Conservation (phyloP, 306 rosid species). For the Gastrolobium villosum region DNA sequence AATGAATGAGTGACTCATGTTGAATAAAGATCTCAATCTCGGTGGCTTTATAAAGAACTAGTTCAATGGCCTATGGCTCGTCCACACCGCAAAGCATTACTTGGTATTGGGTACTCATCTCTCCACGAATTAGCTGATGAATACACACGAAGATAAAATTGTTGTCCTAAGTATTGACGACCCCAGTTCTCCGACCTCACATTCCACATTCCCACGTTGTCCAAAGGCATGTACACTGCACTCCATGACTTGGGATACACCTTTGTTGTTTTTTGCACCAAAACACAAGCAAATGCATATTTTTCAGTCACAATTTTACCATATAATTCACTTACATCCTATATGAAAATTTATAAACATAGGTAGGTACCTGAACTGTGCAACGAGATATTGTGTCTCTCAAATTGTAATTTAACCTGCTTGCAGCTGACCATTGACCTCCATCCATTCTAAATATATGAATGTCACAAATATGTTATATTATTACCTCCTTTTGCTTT, state of each 20-base stretch:
- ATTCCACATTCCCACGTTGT: constrained; percentile 97
- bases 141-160: constrained; percentile 85
- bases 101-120: constrained; percentile 90
- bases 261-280: constrained; percentile 42
- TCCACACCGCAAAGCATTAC: constrained; percentile 75
- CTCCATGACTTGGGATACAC: constrained; percentile 93
- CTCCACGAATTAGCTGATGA: constrained; percentile 88
- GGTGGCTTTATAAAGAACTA: not conserved
- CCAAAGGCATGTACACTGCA: constrained; percentile 86
- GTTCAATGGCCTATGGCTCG: constrained; percentile 62
- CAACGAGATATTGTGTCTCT: constrained; percentile 82
- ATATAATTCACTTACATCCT: not conserved
- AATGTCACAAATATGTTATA: not conserved
- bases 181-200: constrained; percentile 85
- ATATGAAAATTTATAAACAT: constrained; percentile 3
- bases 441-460: constrained; percentile 83
- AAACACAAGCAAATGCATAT: constrained; percentile 23
- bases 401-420: constrained; percentile 75
- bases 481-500: too few species aligned
- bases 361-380: constrained; percentile 75
- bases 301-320: constrained; percentile 6
- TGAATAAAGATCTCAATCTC: not conserved
- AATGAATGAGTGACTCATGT: constrained; percentile 5
- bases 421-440: constrained; percentile 81
- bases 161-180: constrained; percentile 88